Base-by-base conservation (phyloP, 257 asterid genomes). In the Ocimum tenuiflorum region DNA sequence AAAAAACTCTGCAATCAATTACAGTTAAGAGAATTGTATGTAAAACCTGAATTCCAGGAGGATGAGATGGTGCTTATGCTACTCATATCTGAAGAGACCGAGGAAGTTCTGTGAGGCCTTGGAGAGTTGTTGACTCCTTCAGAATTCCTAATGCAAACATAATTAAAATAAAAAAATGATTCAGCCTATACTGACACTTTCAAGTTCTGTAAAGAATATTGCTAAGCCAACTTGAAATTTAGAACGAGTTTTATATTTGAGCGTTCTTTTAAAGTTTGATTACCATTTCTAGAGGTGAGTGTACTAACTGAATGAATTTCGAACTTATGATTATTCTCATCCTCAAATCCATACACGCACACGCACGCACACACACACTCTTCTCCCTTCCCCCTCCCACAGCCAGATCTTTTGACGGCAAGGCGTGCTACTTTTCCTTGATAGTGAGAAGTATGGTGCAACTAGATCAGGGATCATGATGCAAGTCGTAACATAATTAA, bases 1-100 rank as follows among this genome's bases (percentile, higher is more conserved):
- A 14, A 17, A 67, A 14, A 41, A 22, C 17, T 42, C 23, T 4
- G 35, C 67, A 38, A 51, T 36, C 13, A 52, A 27, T 60, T 6
- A 49, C 42, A 41, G 55, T 62, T 54, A 55, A 46, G 53, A 69
- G 49, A 57, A 39, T 11, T 19, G 35, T 41, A 52, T 55, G 55
- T 57, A 17, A 52, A 48, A 92, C 98, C 97, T 84, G 87, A 78
- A 83, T 58, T 82, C 42, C 86, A 79, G 67, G 87, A 67, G 54
- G 90, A 76, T 24, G 87, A 80, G 56, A 68, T 71, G 51, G 80
- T 75, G 78, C 86, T 82, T 74, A 83, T 81, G 83, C 89, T 80
- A 77, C 96, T 89, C 78, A 86, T 83, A 70, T 89, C 99, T 50
- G 99, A 89, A 63, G 95, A 83, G 72, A 83, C 85, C 8, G 96